Evolutionary conservation across 176 grass and related monocot species (phyloP).

Genomic region (Stipa capillata): DNA sequence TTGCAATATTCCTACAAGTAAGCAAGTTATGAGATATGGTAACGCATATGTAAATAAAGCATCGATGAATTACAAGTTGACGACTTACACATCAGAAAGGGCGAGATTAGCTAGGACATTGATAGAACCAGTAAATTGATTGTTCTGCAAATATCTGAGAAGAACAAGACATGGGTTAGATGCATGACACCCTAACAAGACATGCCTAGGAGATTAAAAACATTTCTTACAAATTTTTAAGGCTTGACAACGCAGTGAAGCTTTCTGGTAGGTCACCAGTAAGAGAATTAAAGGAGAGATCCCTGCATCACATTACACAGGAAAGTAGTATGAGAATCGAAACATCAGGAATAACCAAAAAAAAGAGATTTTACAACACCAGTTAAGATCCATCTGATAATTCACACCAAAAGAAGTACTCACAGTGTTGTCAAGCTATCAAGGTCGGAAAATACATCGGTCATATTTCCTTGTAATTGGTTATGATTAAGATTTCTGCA

Average conservation of each 20-base stretch:
- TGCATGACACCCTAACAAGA: not conserved
- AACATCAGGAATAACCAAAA: conserved; percentile 7
- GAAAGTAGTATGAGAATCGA: conserved; percentile 22
- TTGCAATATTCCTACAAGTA: conserved; percentile 75
- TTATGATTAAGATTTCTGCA: conserved; percentile 81
- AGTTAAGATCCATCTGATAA: not conserved
- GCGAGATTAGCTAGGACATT: conserved; percentile 76
- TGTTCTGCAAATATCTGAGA: conserved; percentile 86
- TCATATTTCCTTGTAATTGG: conserved; percentile 75
- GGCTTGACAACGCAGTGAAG: conserved; percentile 63
- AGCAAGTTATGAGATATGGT: conserved; percentile 25
- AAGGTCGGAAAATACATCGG: conserved; percentile 64
- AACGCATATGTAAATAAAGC: conserved; percentile 12
- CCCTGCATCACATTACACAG: conserved; percentile 43
- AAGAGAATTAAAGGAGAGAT: conserved; percentile 81
- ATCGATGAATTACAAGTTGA: not conserved
- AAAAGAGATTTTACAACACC: not conserved
- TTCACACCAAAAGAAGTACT: conserved; percentile 31
- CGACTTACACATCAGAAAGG: conserved; percentile 77
- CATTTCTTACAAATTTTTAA: conserved; percentile 70
- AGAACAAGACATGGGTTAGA: conserved; percentile 19
- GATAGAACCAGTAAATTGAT: conserved; percentile 81
- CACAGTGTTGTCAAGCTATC: conserved; percentile 68
- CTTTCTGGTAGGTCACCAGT: conserved; percentile 67
- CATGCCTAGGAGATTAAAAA: conserved; percentile 8